A percentile compares a stretch with the other conserved stretches of the same genome.
phyloP scores from a whole-genome alignment of 805 yeast species.

The Myxozyma kluyveri region DNA sequence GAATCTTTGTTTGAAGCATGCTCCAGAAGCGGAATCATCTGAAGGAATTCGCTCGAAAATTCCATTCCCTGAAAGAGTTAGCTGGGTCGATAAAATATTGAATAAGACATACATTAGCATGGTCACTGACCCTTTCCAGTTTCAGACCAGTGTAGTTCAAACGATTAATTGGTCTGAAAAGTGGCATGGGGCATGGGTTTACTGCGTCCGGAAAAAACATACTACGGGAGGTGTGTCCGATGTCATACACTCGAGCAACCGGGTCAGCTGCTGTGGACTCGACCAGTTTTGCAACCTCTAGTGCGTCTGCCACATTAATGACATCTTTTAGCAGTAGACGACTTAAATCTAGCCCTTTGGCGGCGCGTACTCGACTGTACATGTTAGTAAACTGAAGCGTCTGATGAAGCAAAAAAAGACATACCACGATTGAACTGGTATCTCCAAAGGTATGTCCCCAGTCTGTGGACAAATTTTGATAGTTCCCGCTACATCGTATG shows the following conservation, averaged over 20 bases:
- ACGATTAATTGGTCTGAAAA: no score
- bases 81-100: no score
- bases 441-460: constrained; percentile 4
- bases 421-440: background rate
- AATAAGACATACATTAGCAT: no score
- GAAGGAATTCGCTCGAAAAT: background rate
- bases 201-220: background rate
- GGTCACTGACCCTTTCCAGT: no score
- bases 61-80: no score
- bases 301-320: background rate
- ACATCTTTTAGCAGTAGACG: background rate
- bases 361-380: no score
- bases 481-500: background rate
- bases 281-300: background rate
- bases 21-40: constrained; percentile 1
- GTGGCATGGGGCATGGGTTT: background rate
- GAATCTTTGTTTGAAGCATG: background rate
- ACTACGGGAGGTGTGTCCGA: background rate
- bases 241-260: no score
- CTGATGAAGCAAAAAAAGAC: background rate
- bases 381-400: background rate
- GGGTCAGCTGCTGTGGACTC: no score
- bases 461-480: constrained; percentile 7
- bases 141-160: no score
- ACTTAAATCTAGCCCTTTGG: no score